These are phyloP conservation scores for Quercus variabilis DNA, from an alignment of 306 rosid species.

Conservation along the genomic window DNA sequence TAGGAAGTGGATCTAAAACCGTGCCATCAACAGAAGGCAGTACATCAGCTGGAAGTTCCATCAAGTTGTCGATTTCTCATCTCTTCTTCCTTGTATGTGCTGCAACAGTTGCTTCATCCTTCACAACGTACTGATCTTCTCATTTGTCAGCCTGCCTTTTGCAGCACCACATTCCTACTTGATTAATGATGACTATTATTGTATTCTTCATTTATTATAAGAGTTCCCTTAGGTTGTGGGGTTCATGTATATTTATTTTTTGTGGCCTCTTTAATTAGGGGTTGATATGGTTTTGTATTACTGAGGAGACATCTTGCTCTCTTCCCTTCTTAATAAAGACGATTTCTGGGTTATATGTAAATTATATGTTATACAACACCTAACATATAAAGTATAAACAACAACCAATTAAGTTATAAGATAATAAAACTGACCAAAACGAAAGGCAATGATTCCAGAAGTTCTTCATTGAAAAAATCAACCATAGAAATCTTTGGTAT, in stretches of 20 bases:
- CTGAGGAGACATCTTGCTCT: constrained; percentile 6
- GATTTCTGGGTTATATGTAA: neutral
- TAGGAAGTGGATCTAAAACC: constrained; percentile 57
- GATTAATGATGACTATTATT: neutral
- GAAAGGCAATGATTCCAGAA: neutral
- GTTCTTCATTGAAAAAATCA: neutral
- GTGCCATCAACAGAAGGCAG: constrained; percentile 47
- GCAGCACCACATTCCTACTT: neutral
- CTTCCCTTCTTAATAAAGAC: constrained; percentile 27
- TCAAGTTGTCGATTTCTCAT: constrained; percentile 42
- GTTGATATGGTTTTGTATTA: constrained; percentile 21
- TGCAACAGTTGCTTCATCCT: constrained; percentile 39
- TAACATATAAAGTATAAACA: neutral
- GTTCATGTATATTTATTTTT: constrained; percentile 12
- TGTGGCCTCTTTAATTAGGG: constrained; percentile 11
- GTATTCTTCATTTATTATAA: neutral
- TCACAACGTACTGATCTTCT: constrained; percentile 31
- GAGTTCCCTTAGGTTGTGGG: constrained; percentile 16
- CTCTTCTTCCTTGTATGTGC: constrained; percentile 42
- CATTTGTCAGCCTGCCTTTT: neutral
- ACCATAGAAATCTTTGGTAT: too few relatives aligned
- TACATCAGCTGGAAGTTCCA: constrained; percentile 52
- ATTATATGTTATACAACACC: neutral
- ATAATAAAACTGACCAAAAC: neutral
- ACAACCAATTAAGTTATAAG: neutral